phyloP scores from a whole-genome alignment of 2,329 filamentous ascomycete species.

The Leptodontidium sp. region DNA sequence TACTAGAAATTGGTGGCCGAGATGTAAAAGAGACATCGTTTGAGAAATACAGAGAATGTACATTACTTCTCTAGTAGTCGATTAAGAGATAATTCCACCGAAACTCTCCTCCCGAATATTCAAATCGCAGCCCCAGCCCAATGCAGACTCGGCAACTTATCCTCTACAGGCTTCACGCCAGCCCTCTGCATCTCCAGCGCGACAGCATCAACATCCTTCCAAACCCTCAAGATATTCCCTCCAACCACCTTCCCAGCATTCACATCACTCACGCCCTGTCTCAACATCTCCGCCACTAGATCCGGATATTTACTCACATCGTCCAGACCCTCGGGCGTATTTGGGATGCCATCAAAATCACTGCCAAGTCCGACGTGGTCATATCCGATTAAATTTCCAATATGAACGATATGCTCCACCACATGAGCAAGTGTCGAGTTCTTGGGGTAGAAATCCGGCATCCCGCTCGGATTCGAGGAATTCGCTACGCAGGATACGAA shows the following conservation, averaged over 20 bases:
- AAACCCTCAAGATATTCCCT: slow-evolving; percentile 83
- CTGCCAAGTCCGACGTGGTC: slow-evolving; percentile 88
- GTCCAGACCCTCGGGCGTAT: slow-evolving; percentile 76
- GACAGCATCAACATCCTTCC: slow-evolving; percentile 79
- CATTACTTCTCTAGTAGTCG: too few species aligned
- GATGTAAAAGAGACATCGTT: too few species aligned
- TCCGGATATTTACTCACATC: slow-evolving; percentile 87
- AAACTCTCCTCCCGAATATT: too few species aligned
- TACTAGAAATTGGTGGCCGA: too few species aligned
- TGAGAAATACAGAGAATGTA: too few species aligned
- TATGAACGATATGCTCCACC: slow-evolving; percentile 81
- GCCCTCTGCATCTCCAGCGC: slow-evolving; percentile 69
- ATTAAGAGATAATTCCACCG: neutral
- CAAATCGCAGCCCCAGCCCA: neutral
- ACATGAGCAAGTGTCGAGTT: slow-evolving; percentile 81
- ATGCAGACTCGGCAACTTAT: slow-evolving; percentile 52
- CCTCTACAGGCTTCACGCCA: slow-evolving; percentile 58
- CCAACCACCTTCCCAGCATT: slow-evolving; percentile 81
- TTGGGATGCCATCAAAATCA: slow-evolving; percentile 83
- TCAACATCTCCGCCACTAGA: slow-evolving; percentile 77
- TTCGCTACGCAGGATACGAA: slow-evolving; percentile 77
- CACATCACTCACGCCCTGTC: slow-evolving; percentile 74
- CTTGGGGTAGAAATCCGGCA: slow-evolving; percentile 72
- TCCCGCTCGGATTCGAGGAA: slow-evolving; percentile 63
- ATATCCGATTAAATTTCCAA: slow-evolving; percentile 84